phyloP scores from a whole-genome alignment of 306 rosid species.

The Astragalus glycyphyllos region DNA sequence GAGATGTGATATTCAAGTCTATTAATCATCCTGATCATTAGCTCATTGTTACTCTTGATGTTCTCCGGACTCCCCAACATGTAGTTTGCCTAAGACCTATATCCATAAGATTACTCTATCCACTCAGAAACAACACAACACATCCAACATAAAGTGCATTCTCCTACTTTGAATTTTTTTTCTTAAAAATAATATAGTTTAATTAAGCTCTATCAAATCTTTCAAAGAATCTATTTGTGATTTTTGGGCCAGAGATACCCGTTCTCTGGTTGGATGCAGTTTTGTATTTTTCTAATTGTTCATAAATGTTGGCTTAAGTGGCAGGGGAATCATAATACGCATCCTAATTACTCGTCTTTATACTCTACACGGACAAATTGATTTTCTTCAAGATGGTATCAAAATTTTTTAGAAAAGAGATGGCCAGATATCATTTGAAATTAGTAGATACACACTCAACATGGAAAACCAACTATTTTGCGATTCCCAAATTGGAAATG shows the following conservation, averaged over 20 bases:
- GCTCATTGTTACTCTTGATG: too few species aligned
- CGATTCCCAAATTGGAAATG: slow-evolving; percentile 18
- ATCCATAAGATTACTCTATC: too few species aligned
- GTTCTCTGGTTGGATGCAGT: slow-evolving; percentile 40
- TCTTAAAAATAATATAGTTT: background rate
- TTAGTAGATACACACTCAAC: slow-evolving; percentile 16
- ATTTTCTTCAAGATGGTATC: slow-evolving; percentile 23
- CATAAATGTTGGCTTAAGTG: slow-evolving; percentile 36
- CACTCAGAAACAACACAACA: too few species aligned
- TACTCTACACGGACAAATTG: slow-evolving; percentile 25
- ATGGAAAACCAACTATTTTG: background rate
- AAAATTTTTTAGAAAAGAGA: slow-evolving; percentile 33
- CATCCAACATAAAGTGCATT: background rate
- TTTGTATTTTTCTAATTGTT: slow-evolving; percentile 18
- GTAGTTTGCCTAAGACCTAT: too few species aligned
- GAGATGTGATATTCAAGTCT: too few species aligned
- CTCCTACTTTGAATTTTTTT: background rate
- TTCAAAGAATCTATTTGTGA: slow-evolving; percentile 40
- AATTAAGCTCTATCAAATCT: slow-evolving; percentile 45
- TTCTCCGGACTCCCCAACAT: too few species aligned
- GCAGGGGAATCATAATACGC: slow-evolving; percentile 33
- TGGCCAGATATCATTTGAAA: slow-evolving; percentile 30
- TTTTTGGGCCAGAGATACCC: slow-evolving; percentile 42
- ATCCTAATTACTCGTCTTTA: slow-evolving; percentile 14
- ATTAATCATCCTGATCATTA: too few species aligned